Conservation (phyloP, 176 grass and related monocot species). For the Saccharum officinarum region DNA sequence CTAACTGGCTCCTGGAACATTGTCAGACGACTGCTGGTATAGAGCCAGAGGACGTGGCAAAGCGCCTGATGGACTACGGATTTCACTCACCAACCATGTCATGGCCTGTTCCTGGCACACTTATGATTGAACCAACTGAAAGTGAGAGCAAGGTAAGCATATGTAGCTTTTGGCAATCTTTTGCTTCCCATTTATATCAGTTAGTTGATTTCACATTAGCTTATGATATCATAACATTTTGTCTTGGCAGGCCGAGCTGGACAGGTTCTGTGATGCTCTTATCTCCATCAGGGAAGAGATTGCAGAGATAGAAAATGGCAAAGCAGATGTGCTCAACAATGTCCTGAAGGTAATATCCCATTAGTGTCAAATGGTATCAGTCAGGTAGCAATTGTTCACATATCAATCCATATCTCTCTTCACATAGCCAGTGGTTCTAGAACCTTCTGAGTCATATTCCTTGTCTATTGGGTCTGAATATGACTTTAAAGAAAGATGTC, state of each 20-base stretch:
- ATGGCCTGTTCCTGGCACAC: conserved; percentile 98
- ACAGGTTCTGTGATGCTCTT: conserved; percentile 98
- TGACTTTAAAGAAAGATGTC: neutral
- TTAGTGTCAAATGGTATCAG: neutral
- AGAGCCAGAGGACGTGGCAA: conserved; percentile 95
- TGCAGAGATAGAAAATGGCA: conserved; percentile 78
- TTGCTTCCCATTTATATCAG: conserved; percentile 18
- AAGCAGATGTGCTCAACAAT: conserved; percentile 83
- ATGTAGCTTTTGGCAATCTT: neutral
- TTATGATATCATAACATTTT: conserved; percentile 37
- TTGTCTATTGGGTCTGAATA: neutral
- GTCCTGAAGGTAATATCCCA: conserved; percentile 79
- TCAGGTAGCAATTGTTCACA: neutral
- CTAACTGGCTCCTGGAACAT: conserved; percentile 14
- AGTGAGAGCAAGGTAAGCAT: conserved; percentile 95
- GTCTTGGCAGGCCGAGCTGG: conserved; percentile 73
- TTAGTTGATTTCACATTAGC: conserved; percentile 22
- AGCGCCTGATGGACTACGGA: conserved; percentile 97
- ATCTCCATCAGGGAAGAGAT: conserved; percentile 99
- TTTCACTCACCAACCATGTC: conserved; percentile 99
- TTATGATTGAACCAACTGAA: conserved; percentile 99
- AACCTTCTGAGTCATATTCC: neutral
- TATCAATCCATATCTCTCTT: neutral
- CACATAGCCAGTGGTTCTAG: conserved; percentile 5
- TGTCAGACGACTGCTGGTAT: conserved; percentile 84